Evolutionary conservation across 208 protist genomes (phyloP).

Genomic region (Leptomonas pyrrhocoris): DNA sequence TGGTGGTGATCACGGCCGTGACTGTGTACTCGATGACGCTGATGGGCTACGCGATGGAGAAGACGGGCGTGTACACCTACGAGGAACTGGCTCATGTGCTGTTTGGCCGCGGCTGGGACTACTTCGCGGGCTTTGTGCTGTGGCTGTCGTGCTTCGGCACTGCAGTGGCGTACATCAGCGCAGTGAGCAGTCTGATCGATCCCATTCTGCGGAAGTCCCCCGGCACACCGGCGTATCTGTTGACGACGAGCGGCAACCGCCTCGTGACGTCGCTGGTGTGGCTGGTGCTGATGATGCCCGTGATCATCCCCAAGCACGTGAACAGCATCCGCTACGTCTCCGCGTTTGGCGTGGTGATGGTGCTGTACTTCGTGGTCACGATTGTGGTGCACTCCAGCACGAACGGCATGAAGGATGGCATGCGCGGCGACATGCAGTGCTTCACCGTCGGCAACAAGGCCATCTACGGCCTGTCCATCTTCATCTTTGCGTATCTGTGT

Average conservation of each 20-base stretch:
- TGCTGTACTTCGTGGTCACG: slow-evolving; percentile 71
- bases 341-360: slow-evolving; percentile 60
- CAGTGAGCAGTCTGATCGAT: slow-evolving; percentile 53
- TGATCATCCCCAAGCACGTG: slow-evolving; percentile 71
- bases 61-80: slow-evolving; percentile 53
- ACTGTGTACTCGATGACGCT: slow-evolving; percentile 72
- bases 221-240: slow-evolving; percentile 44
- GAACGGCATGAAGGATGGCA: slow-evolving; percentile 44
- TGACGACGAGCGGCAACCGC: slow-evolving; percentile 35
- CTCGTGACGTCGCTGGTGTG: slow-evolving; percentile 51
- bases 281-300: slow-evolving; percentile 67
- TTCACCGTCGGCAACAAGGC: slow-evolving; percentile 58
- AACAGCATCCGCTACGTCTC: slow-evolving; percentile 85
- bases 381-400: slow-evolving; percentile 59
- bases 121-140: slow-evolving; percentile 73
- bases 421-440: slow-evolving; percentile 38
- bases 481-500: slow-evolving; percentile 79
- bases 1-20: slow-evolving; percentile 45
- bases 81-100: slow-evolving; percentile 55
- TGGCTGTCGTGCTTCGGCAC: slow-evolving; percentile 73
- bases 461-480: slow-evolving; percentile 66
- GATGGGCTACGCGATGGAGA: slow-evolving; percentile 55
- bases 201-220: slow-evolving; percentile 48
- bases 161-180: slow-evolving; percentile 78
- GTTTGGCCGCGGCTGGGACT: slow-evolving; percentile 55